Evolutionary conservation across 2,329 filamentous ascomycete genomes (phyloP).

Genomic region (Coniochaeta prunicola): DNA sequence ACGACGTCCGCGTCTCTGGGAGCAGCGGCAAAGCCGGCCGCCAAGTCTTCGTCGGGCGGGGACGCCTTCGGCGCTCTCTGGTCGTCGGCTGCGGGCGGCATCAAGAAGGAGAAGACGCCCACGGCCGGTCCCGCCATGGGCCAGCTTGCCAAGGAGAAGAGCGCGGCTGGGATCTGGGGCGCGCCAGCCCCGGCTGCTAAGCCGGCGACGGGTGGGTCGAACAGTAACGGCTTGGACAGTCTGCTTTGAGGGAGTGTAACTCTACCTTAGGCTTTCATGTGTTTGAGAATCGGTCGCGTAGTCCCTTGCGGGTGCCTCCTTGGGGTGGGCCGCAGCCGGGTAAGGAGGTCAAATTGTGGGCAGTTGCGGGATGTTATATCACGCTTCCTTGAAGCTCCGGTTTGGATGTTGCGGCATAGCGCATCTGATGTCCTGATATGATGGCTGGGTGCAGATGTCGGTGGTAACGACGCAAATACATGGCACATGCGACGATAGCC

Average conservation of each 20-base stretch:
- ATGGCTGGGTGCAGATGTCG: background rate
- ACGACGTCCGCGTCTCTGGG: constrained; percentile 7
- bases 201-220: constrained; percentile 17
- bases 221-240: constrained; percentile 35
- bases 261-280: constrained; percentile 15
- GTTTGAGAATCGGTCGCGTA: background rate
- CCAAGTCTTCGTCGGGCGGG: constrained; percentile 40
- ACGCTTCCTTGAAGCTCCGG: background rate
- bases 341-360: background rate
- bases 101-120: constrained; percentile 64
- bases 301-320: background rate
- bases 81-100: constrained; percentile 63
- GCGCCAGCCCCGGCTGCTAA: constrained; percentile 44
- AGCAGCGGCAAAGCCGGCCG: constrained; percentile 42
- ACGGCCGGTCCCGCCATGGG: constrained; percentile 70
- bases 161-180: constrained; percentile 90
- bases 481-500: background rate
- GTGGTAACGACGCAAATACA: background rate
- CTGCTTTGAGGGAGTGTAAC: constrained; percentile 31
- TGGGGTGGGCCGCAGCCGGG: background rate
- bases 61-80: constrained; percentile 91
- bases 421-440: background rate
- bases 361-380: background rate
- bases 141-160: constrained; percentile 97
- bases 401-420: background rate